phyloP scores from a whole-genome alignment of 345 rosid genomes.

The Raphanus raphanistrum region DNA sequence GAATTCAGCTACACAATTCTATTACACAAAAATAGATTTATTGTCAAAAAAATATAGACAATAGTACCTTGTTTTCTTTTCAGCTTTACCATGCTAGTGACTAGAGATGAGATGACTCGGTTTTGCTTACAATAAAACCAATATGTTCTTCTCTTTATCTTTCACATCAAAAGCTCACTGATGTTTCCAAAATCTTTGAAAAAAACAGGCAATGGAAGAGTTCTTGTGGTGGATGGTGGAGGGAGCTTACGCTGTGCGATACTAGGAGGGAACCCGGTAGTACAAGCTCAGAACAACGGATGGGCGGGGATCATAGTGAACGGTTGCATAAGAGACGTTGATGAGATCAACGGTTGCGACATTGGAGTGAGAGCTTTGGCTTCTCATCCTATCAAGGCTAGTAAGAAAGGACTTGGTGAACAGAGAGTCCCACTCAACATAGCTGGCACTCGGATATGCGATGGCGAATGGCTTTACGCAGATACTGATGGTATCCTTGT shows the following conservation, averaged over 20 bases:
- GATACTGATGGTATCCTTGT: conserved; percentile 83
- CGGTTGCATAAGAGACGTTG: conserved; percentile 80
- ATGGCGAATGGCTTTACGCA: conserved; percentile 88
- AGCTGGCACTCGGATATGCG: conserved; percentile 66
- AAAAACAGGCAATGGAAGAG: conserved; percentile 56
- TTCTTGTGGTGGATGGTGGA: conserved; percentile 80
- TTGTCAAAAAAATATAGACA: background rate
- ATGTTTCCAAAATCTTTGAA: background rate
- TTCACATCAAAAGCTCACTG: background rate
- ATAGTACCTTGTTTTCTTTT: background rate
- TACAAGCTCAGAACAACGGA: conserved; percentile 84
- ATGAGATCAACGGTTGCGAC: conserved; percentile 85
- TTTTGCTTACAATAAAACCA: background rate
- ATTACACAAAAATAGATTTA: background rate
- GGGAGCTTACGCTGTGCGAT: conserved; percentile 76
- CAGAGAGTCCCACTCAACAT: conserved; percentile 66
- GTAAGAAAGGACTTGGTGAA: conserved; percentile 68
- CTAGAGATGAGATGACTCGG: background rate
- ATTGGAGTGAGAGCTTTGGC: conserved; percentile 80
- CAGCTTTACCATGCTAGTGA: background rate
- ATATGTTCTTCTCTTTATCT: background rate
- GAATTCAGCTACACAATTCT: background rate
- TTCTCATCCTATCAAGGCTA: conserved; percentile 81
- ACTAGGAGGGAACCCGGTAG: conserved; percentile 82
- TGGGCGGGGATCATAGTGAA: conserved; percentile 82